phyloP scores from a whole-genome alignment of 805 yeast genomes.

The Candida andamanensis region DNA sequence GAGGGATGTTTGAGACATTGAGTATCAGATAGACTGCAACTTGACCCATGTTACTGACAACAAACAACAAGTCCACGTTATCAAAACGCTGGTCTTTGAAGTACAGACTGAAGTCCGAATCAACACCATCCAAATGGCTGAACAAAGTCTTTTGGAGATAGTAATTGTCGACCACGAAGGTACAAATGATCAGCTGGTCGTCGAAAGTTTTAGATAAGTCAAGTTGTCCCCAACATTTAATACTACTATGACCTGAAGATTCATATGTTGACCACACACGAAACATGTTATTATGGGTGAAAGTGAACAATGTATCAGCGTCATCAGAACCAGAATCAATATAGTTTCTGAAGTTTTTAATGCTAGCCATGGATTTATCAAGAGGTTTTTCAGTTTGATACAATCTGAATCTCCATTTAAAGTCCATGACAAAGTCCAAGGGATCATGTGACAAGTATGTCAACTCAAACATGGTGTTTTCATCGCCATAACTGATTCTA shows the following conservation, averaged over 20 bases:
- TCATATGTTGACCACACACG: slow-evolving; percentile 69
- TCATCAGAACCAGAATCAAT: slow-evolving; percentile 24
- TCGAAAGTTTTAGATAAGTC: slow-evolving; percentile 21
- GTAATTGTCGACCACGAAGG: slow-evolving; percentile 32
- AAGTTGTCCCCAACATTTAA: slow-evolving; percentile 52
- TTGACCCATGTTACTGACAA: slow-evolving; percentile 36
- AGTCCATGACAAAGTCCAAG: slow-evolving; percentile 42
- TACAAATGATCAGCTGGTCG: slow-evolving; percentile 5
- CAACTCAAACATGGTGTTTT: slow-evolving; percentile 58
- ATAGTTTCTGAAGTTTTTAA: slow-evolving; percentile 29
- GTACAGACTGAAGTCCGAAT: slow-evolving; percentile 10
- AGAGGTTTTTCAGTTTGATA: slow-evolving; percentile 8
- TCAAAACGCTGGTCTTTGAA: slow-evolving; percentile 12
- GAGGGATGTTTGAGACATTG: slow-evolving; percentile 51
- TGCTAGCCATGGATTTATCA: slow-evolving; percentile 29
- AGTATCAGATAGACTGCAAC: slow-evolving; percentile 43
- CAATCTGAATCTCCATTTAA: slow-evolving; percentile 49
- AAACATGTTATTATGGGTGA: slow-evolving; percentile 53
- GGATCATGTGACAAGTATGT: slow-evolving; percentile 60
- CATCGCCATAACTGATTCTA: slow-evolving; percentile 60
- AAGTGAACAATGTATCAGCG: slow-evolving; percentile 50
- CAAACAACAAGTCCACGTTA: slow-evolving; percentile 29
- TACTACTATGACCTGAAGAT: slow-evolving; percentile 49
- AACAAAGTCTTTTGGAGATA: slow-evolving; percentile 23
- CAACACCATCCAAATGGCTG: slow-evolving; percentile 7